Conservation (phyloP, 2,329 filamentous ascomycete genomes). For the Pseudocercospora crystallina region DNA sequence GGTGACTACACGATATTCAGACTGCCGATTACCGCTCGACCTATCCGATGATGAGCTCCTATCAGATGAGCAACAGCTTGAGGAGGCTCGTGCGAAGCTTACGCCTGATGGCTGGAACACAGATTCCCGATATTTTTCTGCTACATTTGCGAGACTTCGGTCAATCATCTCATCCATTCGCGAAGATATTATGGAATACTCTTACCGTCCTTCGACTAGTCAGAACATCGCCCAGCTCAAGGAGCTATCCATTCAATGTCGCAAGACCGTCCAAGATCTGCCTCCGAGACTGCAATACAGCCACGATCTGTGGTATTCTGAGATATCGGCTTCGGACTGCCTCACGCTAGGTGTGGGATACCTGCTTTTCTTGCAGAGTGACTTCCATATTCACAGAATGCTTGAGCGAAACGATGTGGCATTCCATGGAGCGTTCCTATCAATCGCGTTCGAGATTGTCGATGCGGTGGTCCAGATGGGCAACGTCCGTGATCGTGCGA, state of each 20-base stretch:
- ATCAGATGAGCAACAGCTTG: not conserved
- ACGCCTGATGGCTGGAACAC: slow-evolving; percentile 16
- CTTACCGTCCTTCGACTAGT: slow-evolving; percentile 1
- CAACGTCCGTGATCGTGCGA: slow-evolving; percentile 13
- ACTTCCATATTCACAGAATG: slow-evolving; percentile 22
- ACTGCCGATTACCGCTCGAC: slow-evolving; percentile 8
- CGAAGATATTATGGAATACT: slow-evolving; percentile 8
- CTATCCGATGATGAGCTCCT: slow-evolving; percentile 7
- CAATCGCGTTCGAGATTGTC: slow-evolving; percentile 15
- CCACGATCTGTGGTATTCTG: slow-evolving; percentile 18
- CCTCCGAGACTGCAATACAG: slow-evolving; percentile 17
- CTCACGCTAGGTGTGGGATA: slow-evolving; percentile 19
- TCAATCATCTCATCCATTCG: slow-evolving; percentile 8
- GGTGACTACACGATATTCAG: slow-evolving; percentile 10
- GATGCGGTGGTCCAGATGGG: slow-evolving; percentile 19
- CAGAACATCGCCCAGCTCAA: not conserved
- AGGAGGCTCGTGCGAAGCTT: slow-evolving; percentile 10
- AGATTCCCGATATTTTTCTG: slow-evolving; percentile 3
- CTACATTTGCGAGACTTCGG: slow-evolving; percentile 18
- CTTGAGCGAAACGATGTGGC: slow-evolving; percentile 11
- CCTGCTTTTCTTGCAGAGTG: slow-evolving; percentile 20
- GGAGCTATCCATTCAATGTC: not conserved
- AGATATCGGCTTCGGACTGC: slow-evolving; percentile 7
- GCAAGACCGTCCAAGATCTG: not conserved
- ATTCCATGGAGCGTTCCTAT: slow-evolving; percentile 4